A percentile compares a stretch with the other conserved stretches of the same genome.
These are phyloP conservation scores for Candida hungchunana DNA, from an alignment of 805 yeast genomes.

Conservation along the genomic window DNA sequence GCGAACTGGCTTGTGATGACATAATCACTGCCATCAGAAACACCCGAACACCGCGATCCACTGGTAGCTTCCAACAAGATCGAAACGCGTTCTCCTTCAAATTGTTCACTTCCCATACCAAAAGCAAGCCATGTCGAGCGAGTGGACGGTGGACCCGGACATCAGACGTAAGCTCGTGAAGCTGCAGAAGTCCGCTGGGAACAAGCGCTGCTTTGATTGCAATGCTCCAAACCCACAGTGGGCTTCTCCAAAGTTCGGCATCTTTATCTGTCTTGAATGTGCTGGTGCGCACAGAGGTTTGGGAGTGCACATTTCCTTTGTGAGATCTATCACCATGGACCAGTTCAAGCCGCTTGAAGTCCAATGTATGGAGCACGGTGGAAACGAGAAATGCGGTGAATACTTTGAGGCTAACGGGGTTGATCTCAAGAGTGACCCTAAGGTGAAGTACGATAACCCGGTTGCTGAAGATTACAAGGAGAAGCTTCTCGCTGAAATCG, in stretches of 20 bases:
- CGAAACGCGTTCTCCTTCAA: too few relatives aligned
- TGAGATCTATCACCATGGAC: constrained; percentile 96
- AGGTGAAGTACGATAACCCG: constrained; percentile 76
- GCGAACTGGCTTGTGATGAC: too few relatives aligned
- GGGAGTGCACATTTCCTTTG: constrained; percentile 96
- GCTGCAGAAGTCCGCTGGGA: constrained; percentile 76
- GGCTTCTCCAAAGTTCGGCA: constrained; percentile 98
- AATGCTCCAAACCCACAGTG: constrained; percentile 96
- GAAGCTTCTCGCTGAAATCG: constrained; percentile 67
- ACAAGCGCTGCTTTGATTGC: constrained; percentile 92
- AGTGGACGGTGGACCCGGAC: constrained; percentile 93
- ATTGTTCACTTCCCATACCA: neutral
- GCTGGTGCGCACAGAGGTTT: constrained; percentile 95
- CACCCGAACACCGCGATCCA: constrained; percentile 2
- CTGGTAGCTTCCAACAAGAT: too few relatives aligned
- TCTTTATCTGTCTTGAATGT: constrained; percentile 95
- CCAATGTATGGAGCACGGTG: constrained; percentile 89
- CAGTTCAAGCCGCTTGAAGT: constrained; percentile 94
- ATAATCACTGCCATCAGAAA: neutral
- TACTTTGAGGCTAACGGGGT: constrained; percentile 74
- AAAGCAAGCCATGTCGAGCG: constrained; percentile 29
- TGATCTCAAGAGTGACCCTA: constrained; percentile 58
- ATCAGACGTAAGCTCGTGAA: constrained; percentile 74
- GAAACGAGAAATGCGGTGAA: constrained; percentile 69
- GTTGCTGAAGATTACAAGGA: constrained; percentile 95